Base-by-base conservation (phyloP, 2,329 filamentous ascomycete genomes). In the Aspergillus brunneoviolaceus region DNA sequence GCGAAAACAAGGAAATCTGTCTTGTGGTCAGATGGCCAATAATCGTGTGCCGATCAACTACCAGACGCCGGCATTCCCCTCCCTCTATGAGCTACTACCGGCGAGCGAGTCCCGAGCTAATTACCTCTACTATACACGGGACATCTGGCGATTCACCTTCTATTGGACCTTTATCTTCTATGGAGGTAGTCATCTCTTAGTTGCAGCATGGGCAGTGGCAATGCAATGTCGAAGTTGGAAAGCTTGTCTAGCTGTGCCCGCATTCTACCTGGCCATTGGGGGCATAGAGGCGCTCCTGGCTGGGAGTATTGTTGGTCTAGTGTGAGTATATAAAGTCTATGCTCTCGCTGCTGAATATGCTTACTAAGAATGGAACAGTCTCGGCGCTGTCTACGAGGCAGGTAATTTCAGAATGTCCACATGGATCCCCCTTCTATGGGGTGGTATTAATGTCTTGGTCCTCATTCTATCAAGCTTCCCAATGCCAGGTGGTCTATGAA, bases 351-450 rank as follows among this genome's bases (percentile, higher is more conserved):
- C 3, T 3, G 49, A 45, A 16, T 3, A 11, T 11, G 9, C 53
- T 35, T 12, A 45, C 62, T 67, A 57, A 68, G 11, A 57, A 33
- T 55, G 27, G 16, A n/a, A 50, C 64, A 93, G 90, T 52, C 79
- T 96, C 21, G 91, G 90, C 12, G 90, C 89, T 9, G 85, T 94
- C 39, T 96, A 96, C 72, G 85, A 87, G 67, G 85, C 89, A 2
- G 93, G 92, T 49, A 91, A 89, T 76, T 96, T 94, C 73, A 83
- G 87, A 69, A 95, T 96, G 92, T 94, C 92, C 50, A 96, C 93
- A 0, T 96, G 92, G 92, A 90, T 96, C 55, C 93, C 93, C 0
- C 89, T 95, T 70, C 84, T 93, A 23, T 96, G 93, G 93, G 91
- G 87, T 1, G 84, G 91, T 71, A 89, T 94, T 74, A 96, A 92